Percentiles rank a stretch among this genome's conserved stretches.
Conservation (phyloP, 108 stramenopile species). For the Heterococcus sp. region DNA sequence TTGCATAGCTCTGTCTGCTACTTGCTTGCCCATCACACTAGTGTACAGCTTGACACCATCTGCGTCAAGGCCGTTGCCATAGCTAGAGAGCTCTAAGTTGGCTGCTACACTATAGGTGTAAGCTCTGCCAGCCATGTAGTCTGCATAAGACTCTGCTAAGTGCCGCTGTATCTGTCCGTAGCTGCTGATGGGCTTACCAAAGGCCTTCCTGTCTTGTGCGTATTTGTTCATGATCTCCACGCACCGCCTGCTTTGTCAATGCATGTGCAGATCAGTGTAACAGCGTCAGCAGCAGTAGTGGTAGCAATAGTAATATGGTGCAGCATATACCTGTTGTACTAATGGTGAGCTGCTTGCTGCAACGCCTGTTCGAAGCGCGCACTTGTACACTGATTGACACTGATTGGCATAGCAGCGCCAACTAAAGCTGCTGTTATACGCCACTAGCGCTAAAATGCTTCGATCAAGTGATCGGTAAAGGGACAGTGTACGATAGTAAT, state of each 20-base stretch:
- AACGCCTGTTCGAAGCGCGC: too few species aligned
- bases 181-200: constrained; percentile 72
- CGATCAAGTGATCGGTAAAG: too few species aligned
- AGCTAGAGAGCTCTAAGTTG: constrained; percentile 67
- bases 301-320: too few species aligned
- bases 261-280: too few species aligned
- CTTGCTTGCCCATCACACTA: constrained; percentile 87
- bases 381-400: too few species aligned
- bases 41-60: constrained; percentile 97
- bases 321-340: too few species aligned
- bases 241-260: constrained; percentile 38
- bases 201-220: constrained; percentile 79
- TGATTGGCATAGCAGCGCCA: too few species aligned
- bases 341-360: too few species aligned
- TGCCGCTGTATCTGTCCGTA: constrained; percentile 89
- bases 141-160: constrained; percentile 88
- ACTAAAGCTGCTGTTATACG: too few species aligned
- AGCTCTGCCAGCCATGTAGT: constrained; percentile 79
- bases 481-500: too few species aligned
- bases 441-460: too few species aligned
- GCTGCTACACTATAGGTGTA: constrained; percentile 85
- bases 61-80: constrained; percentile 73
- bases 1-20: constrained; percentile 96
- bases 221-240: constrained; percentile 60
- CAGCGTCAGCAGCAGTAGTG: too few species aligned